Base-by-base conservation (phyloP, 768 basidiomycete species). In the Imleria badia region DNA sequence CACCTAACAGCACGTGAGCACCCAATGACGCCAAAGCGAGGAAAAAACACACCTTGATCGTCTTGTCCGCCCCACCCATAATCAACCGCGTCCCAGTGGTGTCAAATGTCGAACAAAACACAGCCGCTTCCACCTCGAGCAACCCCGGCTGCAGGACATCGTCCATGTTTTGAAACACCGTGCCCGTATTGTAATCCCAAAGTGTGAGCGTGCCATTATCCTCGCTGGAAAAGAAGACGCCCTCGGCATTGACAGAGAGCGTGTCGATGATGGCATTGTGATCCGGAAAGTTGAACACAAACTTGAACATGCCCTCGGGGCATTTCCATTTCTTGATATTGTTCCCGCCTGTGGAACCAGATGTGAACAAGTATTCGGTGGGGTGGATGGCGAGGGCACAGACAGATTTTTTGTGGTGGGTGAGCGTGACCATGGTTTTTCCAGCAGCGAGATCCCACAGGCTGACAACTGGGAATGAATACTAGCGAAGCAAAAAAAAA, bases 261-360 rank as follows among this genome's bases (percentile, higher is more conserved):
- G 94, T 94, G 72, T 99, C 98, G 78, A 99, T 92, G 73, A 98
- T 98, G 2, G 95, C 92, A 57, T 97, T 94, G 70, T 98, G 97
- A 0, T 97, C 97, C 41, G 84, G 78, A 70, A 98, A 97, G 74
- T 98, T 99, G 80, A 90, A 92, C 3, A 98, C 96, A 60, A n/a
- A n/a, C n/a, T n/a, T n/a, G n/a, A 99, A 98, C 3, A 83, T 72
- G 43, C 97, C 97, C 60, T 98, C 93, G 6, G 97, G 97, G 63
- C 94, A 98, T 65, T 96, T 97, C 96, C 96, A 99, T 72, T 98
- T 98, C 70, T 99, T 99, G 76, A 99, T 98, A 72, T 98, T 98
- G 77, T 98, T 98, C 1, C 95, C 97, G n/a, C 97, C 97, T 0
- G 96, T 90, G 23, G 92, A 94, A 45, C 91, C 97, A 3, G 88